phyloP scores from a whole-genome alignment of 176 grass and related monocot genomes.

The Carex parvula region DNA sequence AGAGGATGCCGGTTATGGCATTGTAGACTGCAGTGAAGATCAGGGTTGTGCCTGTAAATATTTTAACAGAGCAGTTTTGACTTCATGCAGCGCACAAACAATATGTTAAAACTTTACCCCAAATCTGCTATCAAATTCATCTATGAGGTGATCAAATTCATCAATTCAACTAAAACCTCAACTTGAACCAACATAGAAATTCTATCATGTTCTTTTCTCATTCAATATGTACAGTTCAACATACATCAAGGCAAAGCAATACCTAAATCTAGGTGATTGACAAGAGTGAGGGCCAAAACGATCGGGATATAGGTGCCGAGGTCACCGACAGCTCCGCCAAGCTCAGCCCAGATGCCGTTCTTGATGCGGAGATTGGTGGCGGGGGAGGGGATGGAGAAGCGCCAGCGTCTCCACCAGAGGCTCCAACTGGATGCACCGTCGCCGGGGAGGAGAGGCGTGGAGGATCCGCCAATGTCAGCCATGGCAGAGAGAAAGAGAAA shows the following conservation, averaged over 20 bases:
- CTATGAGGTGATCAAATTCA: no score
- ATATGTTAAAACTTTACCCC: no score
- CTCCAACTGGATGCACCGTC: not conserved
- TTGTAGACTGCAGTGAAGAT: no score
- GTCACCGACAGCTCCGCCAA: constrained; percentile 70
- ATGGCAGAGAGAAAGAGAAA: not conserved
- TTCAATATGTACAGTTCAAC: not conserved
- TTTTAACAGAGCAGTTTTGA: no score
- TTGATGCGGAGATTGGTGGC: constrained; percentile 36
- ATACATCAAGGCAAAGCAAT: not conserved
- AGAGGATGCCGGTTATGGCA: no score
- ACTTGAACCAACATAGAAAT: no score
- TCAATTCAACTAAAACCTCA: no score
- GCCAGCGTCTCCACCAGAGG: not conserved
- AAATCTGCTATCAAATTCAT: no score
- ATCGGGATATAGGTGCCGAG: constrained; percentile 93
- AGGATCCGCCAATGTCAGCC: constrained; percentile 2
- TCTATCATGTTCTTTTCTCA: no score
- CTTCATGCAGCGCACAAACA: no score
- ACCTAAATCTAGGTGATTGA: constrained; percentile 51
- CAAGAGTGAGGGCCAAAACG: constrained; percentile 71
- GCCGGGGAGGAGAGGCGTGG: constrained; percentile 34
- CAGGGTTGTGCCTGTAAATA: no score
- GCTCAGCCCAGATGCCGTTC: constrained; percentile 60
- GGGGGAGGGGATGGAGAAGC: constrained; percentile 25